Conservation (phyloP, 768 basidiomycete species). For the Mycena alexandri region DNA sequence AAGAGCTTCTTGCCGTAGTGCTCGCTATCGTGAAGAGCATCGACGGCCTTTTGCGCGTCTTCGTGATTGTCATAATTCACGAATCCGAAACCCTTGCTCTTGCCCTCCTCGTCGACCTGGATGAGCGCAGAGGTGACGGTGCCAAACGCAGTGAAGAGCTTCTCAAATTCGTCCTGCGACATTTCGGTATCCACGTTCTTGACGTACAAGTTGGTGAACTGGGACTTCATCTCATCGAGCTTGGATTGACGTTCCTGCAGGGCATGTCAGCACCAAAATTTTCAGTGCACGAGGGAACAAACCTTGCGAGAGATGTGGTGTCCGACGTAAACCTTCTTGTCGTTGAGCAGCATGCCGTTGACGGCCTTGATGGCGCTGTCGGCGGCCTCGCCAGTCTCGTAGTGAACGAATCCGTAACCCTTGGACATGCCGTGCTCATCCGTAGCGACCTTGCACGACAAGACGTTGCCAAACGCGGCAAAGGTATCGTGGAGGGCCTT, state of each 20-base stretch:
- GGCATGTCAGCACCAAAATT: neutral
- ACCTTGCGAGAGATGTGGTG: slow-evolving; percentile 98
- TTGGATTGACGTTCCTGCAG: slow-evolving; percentile 95
- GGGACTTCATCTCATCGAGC: slow-evolving; percentile 96
- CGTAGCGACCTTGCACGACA: slow-evolving; percentile 99
- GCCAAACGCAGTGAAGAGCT: slow-evolving; percentile 84
- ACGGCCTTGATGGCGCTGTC: slow-evolving; percentile 97
- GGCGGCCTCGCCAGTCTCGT: slow-evolving; percentile 97
- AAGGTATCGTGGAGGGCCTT: slow-evolving; percentile 99
- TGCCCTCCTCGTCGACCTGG: slow-evolving; percentile 87
- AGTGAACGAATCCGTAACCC: slow-evolving; percentile 99
- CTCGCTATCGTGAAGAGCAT: slow-evolving; percentile 88
- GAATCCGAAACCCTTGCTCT: slow-evolving; percentile 97
- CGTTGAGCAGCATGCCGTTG: slow-evolving; percentile 99
- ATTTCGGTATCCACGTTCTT: slow-evolving; percentile 95
- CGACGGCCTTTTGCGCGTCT: slow-evolving; percentile 91
- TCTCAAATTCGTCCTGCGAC: slow-evolving; percentile 87
- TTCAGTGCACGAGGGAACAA: slow-evolving; percentile 31
- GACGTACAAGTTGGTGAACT: slow-evolving; percentile 98
- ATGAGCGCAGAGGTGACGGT: slow-evolving; percentile 90
- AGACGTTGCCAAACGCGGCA: slow-evolving; percentile 97
- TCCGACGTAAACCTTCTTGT: slow-evolving; percentile 99
- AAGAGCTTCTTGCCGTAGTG: slow-evolving; percentile 90
- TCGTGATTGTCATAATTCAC: slow-evolving; percentile 97
- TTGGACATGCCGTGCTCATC: slow-evolving; percentile 96